Base-by-base conservation (phyloP, 257 asterid species). In the Solanum chmielewskii region DNA sequence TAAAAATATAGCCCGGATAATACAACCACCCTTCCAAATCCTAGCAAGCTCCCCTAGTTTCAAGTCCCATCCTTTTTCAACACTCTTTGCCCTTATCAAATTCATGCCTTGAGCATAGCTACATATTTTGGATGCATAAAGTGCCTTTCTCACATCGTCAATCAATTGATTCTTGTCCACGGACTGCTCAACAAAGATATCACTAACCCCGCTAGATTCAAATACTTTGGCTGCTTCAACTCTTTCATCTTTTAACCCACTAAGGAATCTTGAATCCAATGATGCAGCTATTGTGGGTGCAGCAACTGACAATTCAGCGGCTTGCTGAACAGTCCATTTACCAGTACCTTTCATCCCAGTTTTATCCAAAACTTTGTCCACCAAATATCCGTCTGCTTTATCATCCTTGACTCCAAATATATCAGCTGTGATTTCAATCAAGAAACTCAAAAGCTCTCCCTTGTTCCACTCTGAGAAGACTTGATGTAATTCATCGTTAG, bases 291-390 rank as follows among this genome's bases (percentile, higher is more conserved):
- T 97, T 0, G 99, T 97, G 73, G 99, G 99, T 77, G 98, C 98
- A 2, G 99, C 99, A 41, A 97, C 87, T 13, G 99, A 97, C 37
- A 97, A 88, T 27, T 97, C 99, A 3, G 99, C 99, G 41, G 99
- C 99, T 90, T 97, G 99, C 90, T 97, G 99, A 68, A 97, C 97
- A 0, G 99, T 97, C 99, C 99, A 95, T 83, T 95, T 96, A 27
- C 99, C 99, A 1, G 99, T 96, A 11, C 98, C 99, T 92, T 96
- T 96, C 99, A 96, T 96, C 37, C 99, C 99, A 4, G 99, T 97
- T 93, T 97, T 97, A 87, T 97, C 99, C 86, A 95, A 90, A 31
- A 97, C 99, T 91, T 97, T 97, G 92, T 97, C 99, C 1, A 97
- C 98, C 69, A 97, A 85, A 90, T 91, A 88, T 3, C 99, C 99